Base-by-base conservation (phyloP, 164 flowering plant species). In the Platanus orientalis region DNA sequence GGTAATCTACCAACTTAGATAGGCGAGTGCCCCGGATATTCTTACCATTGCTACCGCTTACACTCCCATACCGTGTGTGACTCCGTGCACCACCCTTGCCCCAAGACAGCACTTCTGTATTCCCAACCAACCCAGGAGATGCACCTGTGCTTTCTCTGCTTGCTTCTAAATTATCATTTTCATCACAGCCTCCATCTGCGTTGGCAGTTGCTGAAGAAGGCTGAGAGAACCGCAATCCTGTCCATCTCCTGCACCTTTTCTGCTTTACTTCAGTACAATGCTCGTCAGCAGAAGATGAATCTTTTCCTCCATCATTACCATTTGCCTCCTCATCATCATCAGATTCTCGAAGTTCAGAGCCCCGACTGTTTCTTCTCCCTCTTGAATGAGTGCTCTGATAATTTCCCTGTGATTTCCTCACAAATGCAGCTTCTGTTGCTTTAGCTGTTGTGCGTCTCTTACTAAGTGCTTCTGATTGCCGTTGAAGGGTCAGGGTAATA, bases 401-500 rank as follows among this genome's bases (percentile, higher is more conserved):
- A 60, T 60, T 78, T 17, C 82, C 66, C 39, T 77, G 84, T 59
- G 88, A 63, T 72, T 78, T 83, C 60, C 83, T 84, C 28, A 60
- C 61, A 69, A 67, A 81, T 55, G 82, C 72, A 26, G 75, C 71
- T 20, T 76, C 71, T 49, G 79, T 52, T 26, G 72, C 81, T 79
- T 76, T 86, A 45, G 80, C 83, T 29, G 66, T 57, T 10, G 76
- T 58, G 23, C 84, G 81, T 62, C 77, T 82, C 75, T 66, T 86
- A 58, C 80, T 84, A 23, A 86, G 79, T 57, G 93, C 98, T 78
- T 89, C 95, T 23, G 89, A 67, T 75, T 94, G 98, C 34, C 95
- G 73, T 49, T 68, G 80, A 58, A 80, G 57, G 45, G 88, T 83
- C 73, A 89, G 85, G 20, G 98, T 95, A 73, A 94, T 91, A 49